Evolutionary conservation across 345 rosid species (phyloP), one percentile per base, ranked within the genome.

Genomic region (Erysimum cheiranthoides): DNA sequence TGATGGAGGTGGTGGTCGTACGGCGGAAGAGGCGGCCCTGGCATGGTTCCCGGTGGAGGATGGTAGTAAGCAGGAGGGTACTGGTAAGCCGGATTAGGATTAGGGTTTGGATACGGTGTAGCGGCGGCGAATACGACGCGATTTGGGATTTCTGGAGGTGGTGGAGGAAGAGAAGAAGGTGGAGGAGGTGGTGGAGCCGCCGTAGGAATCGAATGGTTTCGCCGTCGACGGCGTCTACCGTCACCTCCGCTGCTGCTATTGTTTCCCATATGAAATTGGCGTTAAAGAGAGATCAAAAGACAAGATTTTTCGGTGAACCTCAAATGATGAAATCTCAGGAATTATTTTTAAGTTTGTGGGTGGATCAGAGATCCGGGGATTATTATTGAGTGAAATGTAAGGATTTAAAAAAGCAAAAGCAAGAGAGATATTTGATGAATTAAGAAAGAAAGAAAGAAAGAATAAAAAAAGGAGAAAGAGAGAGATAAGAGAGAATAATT

Each of bases 111-210:
- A 70, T 85, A 92, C 6, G 99, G 96, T 16, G 97, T 89, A 30
- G 93, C 97, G 2, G 97, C 97, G 0, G 99, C 90, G 75, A 92
- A 87, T 5, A 92, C 93, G 75, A 86, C 84, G 10, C 88, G 89
- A 70, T 83, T 94, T n/a, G 86, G 52, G 79, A 84, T 83, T 70
- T 90, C 99, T 1, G 91, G 86, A 27, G 88, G 83, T 3, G 83
- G 77, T 3, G 90, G 85, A 6, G 89, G 85, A 0, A 88, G 86
- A 3, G 81, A 82, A 8, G 84, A 77, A 17, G 63, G 62, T 16
- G 77, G 42, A 4, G 73, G 68, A 0, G 73, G 71, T 0, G 86
- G 63, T 75, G 86, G 85, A 14, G 86, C 74, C 0, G 68, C 62
- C 13, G 85, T 17, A 57, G 86, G 68, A 39, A 31, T 60, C 0